Evolutionary conservation across 495 filamentous ascomycete species (phyloP).

Genomic region (Penicillium mononematosum): DNA sequence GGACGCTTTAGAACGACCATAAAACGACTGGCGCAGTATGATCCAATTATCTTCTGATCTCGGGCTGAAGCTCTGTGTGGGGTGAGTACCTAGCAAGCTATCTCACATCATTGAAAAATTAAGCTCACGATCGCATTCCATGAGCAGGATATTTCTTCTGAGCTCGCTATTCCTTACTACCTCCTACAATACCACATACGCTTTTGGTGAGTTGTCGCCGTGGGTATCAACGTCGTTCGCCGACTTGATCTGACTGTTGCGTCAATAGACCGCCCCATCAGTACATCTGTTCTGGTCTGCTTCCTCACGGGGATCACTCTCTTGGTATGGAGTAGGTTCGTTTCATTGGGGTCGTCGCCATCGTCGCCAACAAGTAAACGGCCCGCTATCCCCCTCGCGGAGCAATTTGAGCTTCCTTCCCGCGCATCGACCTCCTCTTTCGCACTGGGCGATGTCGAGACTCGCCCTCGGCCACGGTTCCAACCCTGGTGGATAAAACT

Average conservation of each 20-base stretch:
- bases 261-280: slow-evolving; percentile 42
- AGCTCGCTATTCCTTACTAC: slow-evolving; percentile 37
- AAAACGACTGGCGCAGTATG: slow-evolving; percentile 27
- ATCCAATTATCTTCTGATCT: slow-evolving; percentile 35
- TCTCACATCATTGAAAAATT: background rate
- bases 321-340: slow-evolving; percentile 34
- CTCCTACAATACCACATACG: slow-evolving; percentile 41
- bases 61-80: slow-evolving; percentile 38
- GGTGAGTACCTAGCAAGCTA: slow-evolving; percentile 27
- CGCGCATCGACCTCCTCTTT: slow-evolving; percentile 18
- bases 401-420: slow-evolving; percentile 25
- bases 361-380: slow-evolving; percentile 23
- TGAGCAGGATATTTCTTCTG: slow-evolving; percentile 35
- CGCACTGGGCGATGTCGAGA: slow-evolving; percentile 10
- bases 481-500: slow-evolving; percentile 30
- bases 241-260: slow-evolving; percentile 14
- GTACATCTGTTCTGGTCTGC: slow-evolving; percentile 38
- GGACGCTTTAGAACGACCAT: background rate
- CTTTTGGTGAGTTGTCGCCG: slow-evolving; percentile 39
- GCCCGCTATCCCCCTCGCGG: slow-evolving; percentile 17
- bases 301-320: slow-evolving; percentile 36
- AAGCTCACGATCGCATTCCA: slow-evolving; percentile 16
- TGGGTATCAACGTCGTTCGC: background rate
- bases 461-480: slow-evolving; percentile 6
- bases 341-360: slow-evolving; percentile 19